A percentile compares a stretch with the other conserved stretches of the same genome.
phyloP scores from a whole-genome alignment of 495 filamentous ascomycete species.

The Poronia punctata region DNA sequence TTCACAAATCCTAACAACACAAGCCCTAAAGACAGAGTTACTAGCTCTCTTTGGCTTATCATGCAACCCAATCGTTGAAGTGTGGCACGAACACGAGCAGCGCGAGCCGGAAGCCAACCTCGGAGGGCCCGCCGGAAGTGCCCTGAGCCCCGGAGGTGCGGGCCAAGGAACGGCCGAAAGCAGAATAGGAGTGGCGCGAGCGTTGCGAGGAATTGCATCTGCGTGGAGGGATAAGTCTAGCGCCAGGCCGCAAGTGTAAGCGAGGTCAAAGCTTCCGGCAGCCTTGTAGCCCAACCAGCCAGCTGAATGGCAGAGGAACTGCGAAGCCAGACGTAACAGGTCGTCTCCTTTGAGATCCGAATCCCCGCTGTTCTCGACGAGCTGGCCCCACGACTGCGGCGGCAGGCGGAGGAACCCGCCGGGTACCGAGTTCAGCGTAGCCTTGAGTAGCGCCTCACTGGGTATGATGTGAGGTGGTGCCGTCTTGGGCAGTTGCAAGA shows the following conservation, averaged over 20 bases:
- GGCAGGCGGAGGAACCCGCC: constrained; percentile 1
- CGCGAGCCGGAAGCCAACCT: not conserved
- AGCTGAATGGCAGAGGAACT: constrained; percentile 16
- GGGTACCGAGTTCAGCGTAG: constrained; percentile 7
- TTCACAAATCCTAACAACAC: too few species aligned
- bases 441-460: constrained; percentile 7
- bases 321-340: constrained; percentile 6
- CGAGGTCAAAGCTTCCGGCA: constrained; percentile 8
- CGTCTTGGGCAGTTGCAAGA: not conserved
- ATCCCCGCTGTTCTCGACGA: not conserved
- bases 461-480: constrained; percentile 1
- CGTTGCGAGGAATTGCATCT: too few species aligned
- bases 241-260: constrained; percentile 8
- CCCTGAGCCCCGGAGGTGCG: too few species aligned
- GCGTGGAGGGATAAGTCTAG: constrained; percentile 16
- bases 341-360: constrained; percentile 9
- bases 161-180: too few species aligned
- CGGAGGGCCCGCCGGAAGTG: not conserved
- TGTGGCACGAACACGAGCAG: too few species aligned
- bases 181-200: too few species aligned
- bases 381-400: not conserved
- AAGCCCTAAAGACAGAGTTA: too few species aligned
- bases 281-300: constrained; percentile 11
- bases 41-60: too few species aligned
- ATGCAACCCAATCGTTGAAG: too few species aligned